Evolutionary conservation across 2,329 filamentous ascomycete genomes (phyloP), one percentile per base, ranked within the genome.

Genomic region (Botryosphaeria dothidea): DNA sequence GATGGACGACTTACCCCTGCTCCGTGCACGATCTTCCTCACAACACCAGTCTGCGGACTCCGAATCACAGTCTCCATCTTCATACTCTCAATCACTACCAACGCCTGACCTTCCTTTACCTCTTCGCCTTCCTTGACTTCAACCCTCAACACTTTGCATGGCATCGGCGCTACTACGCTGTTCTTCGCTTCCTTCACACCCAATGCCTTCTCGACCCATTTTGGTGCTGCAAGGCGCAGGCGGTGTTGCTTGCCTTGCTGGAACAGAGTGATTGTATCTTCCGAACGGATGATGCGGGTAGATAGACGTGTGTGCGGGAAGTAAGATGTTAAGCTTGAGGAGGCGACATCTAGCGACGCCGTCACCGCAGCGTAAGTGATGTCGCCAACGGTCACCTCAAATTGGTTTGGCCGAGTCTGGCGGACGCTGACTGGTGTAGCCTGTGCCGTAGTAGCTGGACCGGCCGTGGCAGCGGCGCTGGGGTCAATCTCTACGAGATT

Each of bases 121-220:
- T 79, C 80, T 68, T 96, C 88, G 0, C 95, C 95, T 70, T 92
- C 92, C 29, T 84, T 80, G 0, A 97, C 92, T 77, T 97, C 92
- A 54, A 97, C 95, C 69, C 92, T 88, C 67, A 99, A 80, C 27
- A 99, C 90, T 81, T 98, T 98, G 80, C 95, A 98, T 1, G 95
- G 95, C 95, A 99, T 99, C 0, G 95, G 95, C 23, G 95, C 92
- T 25, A 92, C 84, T 1, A 98, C 92, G 62, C 90, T 95, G 66
- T 94, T 93, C 6, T 88, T 84, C 0, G 86, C 85, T 73, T 96
- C 92, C 75, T 92, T 93, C 67, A 91, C 29, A 15, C 94, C 93
- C 7, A 97, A 83, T 0, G 92, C 93, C 78, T 96, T 94, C 71
- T 93, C 91, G 65, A 91, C 90, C 93, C 93, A 99, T 49, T 83